Conservation (phyloP, 2,329 filamentous ascomycete species). For the Neurospora sp. region DNA sequence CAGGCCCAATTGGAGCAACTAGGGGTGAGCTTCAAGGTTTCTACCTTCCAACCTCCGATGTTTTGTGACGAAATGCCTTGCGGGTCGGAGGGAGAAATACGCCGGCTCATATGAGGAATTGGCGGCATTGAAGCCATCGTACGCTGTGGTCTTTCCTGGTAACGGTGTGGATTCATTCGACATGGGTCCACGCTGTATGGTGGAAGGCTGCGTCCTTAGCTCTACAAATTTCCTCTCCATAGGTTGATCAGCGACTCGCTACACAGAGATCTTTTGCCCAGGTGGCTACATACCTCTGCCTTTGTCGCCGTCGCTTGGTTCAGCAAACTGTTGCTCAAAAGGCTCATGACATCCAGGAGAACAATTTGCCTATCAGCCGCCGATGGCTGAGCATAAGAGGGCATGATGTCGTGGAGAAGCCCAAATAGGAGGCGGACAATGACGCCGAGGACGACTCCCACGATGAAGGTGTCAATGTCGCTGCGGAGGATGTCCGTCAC, state of each 20-base stretch:
- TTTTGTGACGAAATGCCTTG: neutral
- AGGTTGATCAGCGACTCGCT: neutral
- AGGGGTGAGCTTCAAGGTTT: neutral
- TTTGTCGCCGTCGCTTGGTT: neutral
- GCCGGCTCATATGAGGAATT: neutral
- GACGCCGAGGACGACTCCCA: no score
- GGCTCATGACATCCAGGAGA: neutral
- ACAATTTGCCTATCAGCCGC: neutral
- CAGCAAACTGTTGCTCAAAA: neutral
- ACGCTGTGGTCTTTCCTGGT: neutral
- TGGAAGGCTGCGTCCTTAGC: no score
- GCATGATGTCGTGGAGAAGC: neutral
- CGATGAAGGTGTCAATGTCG: neutral
- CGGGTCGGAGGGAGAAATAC: neutral
- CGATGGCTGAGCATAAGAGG: neutral
- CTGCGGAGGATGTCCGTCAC: no score
- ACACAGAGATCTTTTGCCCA: neutral
- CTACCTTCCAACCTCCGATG: neutral
- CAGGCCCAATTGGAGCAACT: neutral
- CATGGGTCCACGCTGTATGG: no score
- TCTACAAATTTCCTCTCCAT: no score
- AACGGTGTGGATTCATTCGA: neutral
- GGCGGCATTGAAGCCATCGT: neutral
- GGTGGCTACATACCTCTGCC: neutral
- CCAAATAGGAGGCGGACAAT: neutral